Evolutionary conservation across 2,329 filamentous ascomycete genomes (phyloP).

Genomic region (Botryotinia calthae): DNA sequence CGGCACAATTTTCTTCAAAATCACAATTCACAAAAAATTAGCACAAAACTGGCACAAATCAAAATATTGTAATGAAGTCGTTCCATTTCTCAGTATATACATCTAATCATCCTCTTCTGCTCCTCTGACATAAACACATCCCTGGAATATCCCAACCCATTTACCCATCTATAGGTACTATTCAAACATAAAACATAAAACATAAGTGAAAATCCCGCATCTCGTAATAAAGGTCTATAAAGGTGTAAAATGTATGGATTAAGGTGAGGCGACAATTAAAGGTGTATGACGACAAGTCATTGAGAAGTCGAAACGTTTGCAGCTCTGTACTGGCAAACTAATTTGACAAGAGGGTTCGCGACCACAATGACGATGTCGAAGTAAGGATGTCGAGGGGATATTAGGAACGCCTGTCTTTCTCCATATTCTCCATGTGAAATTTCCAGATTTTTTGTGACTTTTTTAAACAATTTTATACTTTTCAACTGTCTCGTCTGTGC

Average conservation of each 20-base stretch:
- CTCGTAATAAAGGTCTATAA: conserved; percentile 20
- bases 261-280: conserved; percentile 17
- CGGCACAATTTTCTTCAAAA: neutral
- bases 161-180: conserved; percentile 18
- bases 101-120: conserved; percentile 11
- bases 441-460: conserved; percentile 17
- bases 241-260: conserved; percentile 16
- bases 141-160: conserved; percentile 19
- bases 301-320: neutral
- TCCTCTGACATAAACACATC: conserved; percentile 8
- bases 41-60: neutral
- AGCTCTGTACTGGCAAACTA: neutral
- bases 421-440: conserved; percentile 12
- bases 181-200: conserved; percentile 18
- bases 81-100: conserved; percentile 19
- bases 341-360: neutral
- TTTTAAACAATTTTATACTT: conserved; percentile 14
- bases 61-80: conserved; percentile 14
- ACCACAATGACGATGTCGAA: conserved; percentile 1
- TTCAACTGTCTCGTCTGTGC: conserved; percentile 1
- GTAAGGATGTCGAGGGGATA: conserved; percentile 16
- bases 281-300: conserved; percentile 7
- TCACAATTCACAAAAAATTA: neutral
- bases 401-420: conserved; percentile 20
- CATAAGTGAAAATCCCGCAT: conserved; percentile 15